Evolutionary conservation across 345 rosid genomes (phyloP).

Genomic region (Rhodamnia rubescens): DNA sequence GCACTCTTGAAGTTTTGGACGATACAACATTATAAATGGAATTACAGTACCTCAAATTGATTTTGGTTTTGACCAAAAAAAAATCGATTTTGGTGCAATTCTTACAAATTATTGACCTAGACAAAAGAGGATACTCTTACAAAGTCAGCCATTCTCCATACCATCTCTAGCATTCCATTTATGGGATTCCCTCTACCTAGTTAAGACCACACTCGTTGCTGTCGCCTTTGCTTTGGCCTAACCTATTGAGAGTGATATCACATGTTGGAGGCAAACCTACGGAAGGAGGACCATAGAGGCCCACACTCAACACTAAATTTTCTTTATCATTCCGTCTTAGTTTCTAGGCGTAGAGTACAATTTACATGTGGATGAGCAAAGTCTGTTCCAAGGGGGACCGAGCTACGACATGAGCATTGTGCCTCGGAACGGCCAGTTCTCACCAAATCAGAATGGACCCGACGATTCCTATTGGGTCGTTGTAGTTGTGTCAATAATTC

Average conservation of each 20-base stretch:
- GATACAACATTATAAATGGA: not conserved
- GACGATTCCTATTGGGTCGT: not conserved
- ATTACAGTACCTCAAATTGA: not conserved
- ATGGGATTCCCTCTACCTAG: not conserved
- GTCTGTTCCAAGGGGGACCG: no score
- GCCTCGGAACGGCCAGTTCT: no score
- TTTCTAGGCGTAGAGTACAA: no score
- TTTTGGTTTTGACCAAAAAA: not conserved
- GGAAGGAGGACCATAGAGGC: not conserved
- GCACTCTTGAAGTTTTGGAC: not conserved
- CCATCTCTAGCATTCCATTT: not conserved
- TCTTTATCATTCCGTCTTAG: no score
- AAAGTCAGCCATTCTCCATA: not conserved
- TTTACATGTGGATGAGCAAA: no score
- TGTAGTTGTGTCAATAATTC: not conserved
- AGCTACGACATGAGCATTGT: no score
- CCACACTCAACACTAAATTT: no score
- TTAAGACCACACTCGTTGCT: not conserved
- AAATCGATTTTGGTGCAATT: not conserved
- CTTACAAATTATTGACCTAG: not conserved
- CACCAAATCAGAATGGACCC: not conserved
- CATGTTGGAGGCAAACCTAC: not conserved
- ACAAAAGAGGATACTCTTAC: not conserved
- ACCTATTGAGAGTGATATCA: not conserved
- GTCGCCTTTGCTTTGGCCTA: not conserved